Conservation (phyloP, 768 basidiomycete genomes). For the Psilocybe azurescens region DNA sequence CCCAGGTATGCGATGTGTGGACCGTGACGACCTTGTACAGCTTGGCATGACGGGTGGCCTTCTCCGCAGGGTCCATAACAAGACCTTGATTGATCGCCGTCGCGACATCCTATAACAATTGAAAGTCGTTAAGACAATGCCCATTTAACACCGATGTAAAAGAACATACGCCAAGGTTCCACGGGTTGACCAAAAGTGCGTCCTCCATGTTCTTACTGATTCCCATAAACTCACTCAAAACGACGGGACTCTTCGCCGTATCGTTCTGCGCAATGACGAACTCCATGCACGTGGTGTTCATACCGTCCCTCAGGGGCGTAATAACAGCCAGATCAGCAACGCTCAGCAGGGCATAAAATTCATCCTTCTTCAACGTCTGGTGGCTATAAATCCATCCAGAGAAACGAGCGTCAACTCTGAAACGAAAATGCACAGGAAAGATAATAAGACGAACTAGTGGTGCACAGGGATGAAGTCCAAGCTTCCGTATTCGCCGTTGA, state of each 20-base stretch:
- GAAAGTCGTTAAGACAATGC: not conserved
- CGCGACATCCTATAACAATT: conserved; percentile 70
- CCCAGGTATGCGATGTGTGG: conserved; percentile 96
- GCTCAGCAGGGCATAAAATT: conserved; percentile 93
- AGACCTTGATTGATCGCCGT: conserved; percentile 91
- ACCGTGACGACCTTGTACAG: conserved; percentile 87
- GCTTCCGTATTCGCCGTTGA: conserved; percentile 95
- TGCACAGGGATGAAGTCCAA: conserved; percentile 97
- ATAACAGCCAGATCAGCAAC: conserved; percentile 96
- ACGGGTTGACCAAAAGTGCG: conserved; percentile 90
- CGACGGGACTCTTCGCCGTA: conserved; percentile 83
- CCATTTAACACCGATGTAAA: not conserved
- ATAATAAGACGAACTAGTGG: conserved; percentile 77
- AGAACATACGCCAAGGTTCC: conserved; percentile 83
- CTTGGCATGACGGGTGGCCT: conserved; percentile 70
- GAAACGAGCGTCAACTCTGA: not conserved
- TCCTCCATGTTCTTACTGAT: conserved; percentile 92
- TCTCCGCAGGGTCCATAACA: conserved; percentile 80
- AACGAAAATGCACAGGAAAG: not conserved
- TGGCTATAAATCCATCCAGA: conserved; percentile 60
- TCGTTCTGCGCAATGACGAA: conserved; percentile 93
- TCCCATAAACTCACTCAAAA: conserved; percentile 98
- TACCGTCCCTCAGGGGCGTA: conserved; percentile 94
- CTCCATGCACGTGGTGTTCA: conserved; percentile 99
- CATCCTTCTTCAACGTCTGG: conserved; percentile 96